These are phyloP conservation scores for Aurantiochytrium sp. DNA, from an alignment of 108 stramenopile genomes.

Conservation along the genomic window DNA sequence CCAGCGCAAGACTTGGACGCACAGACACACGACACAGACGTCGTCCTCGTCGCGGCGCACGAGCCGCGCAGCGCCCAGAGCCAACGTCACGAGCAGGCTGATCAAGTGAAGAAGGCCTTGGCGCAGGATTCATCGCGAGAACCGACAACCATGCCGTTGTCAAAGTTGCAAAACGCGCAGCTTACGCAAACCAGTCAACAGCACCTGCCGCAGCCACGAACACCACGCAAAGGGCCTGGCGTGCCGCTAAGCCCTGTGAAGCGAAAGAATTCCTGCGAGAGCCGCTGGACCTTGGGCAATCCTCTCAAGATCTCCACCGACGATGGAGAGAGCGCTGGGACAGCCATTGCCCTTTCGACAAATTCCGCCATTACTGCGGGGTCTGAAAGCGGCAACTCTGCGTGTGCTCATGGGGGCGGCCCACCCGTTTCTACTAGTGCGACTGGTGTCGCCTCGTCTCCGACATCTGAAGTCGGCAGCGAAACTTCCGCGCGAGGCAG, in stretches of 20 bases:
- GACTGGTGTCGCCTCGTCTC: neutral
- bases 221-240: neutral
- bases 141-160: too few relatives aligned
- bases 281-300: neutral
- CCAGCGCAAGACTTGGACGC: too few relatives aligned
- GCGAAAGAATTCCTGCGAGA: neutral
- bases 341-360: neutral
- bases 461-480: neutral
- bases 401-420: too few relatives aligned
- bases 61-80: neutral
- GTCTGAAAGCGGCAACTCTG: too few relatives aligned
- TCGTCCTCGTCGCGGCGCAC: too few relatives aligned
- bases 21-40: too few relatives aligned
- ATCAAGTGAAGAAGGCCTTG: neutral
- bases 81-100: neutral
- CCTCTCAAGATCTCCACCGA: neutral
- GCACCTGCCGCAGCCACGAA: neutral
- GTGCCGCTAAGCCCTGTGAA: neutral
- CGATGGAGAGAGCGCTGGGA: neutral
- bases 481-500: neutral
- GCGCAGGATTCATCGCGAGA: neutral
- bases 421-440: neutral
- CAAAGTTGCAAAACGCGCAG: too few relatives aligned
- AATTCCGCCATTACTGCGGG: too few relatives aligned
- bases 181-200: too few relatives aligned